Evolutionary conservation across 2,329 filamentous ascomycete genomes (phyloP).

Genomic region (Lithohypha guttulata): DNA sequence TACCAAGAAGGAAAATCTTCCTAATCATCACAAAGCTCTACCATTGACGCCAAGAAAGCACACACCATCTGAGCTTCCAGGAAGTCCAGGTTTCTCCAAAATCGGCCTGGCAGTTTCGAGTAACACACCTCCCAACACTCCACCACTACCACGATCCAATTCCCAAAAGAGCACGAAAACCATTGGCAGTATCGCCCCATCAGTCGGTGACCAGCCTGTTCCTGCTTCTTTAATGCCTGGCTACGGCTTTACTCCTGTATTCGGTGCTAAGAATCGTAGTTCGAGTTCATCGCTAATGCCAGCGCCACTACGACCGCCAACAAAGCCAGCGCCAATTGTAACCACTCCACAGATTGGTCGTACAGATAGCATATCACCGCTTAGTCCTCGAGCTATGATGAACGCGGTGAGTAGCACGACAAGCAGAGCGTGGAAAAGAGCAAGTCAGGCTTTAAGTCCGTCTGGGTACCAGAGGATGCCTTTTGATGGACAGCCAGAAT

Average conservation of each 20-base stretch:
- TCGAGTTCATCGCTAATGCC: constrained; percentile 3
- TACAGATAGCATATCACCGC: constrained; percentile 1
- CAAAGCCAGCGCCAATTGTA: constrained; percentile 1
- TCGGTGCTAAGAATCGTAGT: neutral
- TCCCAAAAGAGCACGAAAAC: constrained; percentile 3
- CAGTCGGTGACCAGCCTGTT: neutral
- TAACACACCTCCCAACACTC: constrained; percentile 6
- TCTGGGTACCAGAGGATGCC: neutral
- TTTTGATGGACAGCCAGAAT: neutral
- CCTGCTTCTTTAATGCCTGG: constrained; percentile 4
- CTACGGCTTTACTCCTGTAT: too few relatives aligned
- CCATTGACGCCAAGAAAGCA: too few relatives aligned
- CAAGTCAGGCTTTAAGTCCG: constrained; percentile 5
- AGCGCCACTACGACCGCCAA: constrained; percentile 6
- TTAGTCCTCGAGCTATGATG: constrained; percentile 5
- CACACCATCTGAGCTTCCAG: too few relatives aligned
- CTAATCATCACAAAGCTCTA: too few relatives aligned
- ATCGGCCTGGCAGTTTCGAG: constrained; percentile 8
- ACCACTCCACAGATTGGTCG: neutral
- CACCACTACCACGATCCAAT: constrained; percentile 2
- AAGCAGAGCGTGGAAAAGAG: constrained; percentile 6
- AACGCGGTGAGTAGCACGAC: constrained; percentile 7
- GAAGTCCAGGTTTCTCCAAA: too few relatives aligned
- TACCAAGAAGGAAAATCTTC: too few relatives aligned
- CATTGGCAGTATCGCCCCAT: neutral